Base-by-base conservation (phyloP, 352 stramenopile species). In the Thalassiosira tumida region DNA sequence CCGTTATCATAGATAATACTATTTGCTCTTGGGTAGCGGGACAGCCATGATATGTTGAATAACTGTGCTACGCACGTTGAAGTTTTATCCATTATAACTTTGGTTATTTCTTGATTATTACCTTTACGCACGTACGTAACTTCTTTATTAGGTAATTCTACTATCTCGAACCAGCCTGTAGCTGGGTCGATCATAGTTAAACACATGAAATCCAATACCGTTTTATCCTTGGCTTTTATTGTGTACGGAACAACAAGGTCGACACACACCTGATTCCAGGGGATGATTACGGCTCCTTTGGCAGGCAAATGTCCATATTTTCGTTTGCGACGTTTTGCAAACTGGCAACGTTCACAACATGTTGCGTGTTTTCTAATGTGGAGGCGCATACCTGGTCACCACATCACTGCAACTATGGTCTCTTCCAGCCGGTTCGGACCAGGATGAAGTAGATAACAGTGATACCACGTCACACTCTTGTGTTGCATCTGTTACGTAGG, bases 61-160 rank as follows among this genome's bases (percentile, higher is more conserved):
- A 86, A 15, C 13, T 79, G 33, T 31, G 62, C 50, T 38, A 86
- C 59, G 2, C 21, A 65, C 10, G 41, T 41, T 26, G 37, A 79
- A n/a, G n/a, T 54, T 76, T 86, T 86, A 73, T 86, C 79, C 33
- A 80, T 43, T 54, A 40, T 78, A 2, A 73, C 40, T 82, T 82
- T 43, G 14, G 35, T 33, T 47, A 76, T 74, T 7, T 85, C 78
- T 37, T 76, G 35, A 6, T 67, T 67, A 7, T 31, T 31, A 67
- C n/a, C 47, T n/a, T n/a, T 65, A 21, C n/a, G 62, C 21, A 41
- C 7, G n/a, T 72, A 72, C 31, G n/a, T 38, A 21, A 37, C 6
- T 10, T 24, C 21, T 5, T 6, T 17, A 54, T 83, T 47, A 51
- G 54, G 54, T n/a, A 65, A 26, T 65, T 65, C 54, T n/a, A n/a